These are phyloP conservation scores for Pharus latifolius DNA, from an alignment of 176 grass and related monocot genomes.

Conservation along the genomic window DNA sequence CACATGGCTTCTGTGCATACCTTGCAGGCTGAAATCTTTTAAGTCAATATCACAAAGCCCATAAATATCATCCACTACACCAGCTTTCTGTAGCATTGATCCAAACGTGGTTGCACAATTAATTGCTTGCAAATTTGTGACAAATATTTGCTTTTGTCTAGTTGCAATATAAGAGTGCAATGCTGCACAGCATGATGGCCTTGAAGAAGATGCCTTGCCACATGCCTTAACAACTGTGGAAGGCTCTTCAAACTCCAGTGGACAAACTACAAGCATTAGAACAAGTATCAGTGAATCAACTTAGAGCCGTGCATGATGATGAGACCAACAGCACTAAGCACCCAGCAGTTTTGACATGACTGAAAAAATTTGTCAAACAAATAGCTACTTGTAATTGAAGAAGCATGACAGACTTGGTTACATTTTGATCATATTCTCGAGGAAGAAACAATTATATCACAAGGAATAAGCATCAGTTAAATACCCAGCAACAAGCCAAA, in stretches of 20 bases:
- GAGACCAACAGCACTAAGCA: background rate
- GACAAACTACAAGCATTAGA: slow-evolving; percentile 59
- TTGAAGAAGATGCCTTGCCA: slow-evolving; percentile 46
- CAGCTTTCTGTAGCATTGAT: slow-evolving; percentile 86
- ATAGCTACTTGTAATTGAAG: background rate
- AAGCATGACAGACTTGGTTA: background rate
- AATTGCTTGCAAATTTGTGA: slow-evolving; percentile 98
- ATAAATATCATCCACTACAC: slow-evolving; percentile 64
- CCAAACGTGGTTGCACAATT: slow-evolving; percentile 95
- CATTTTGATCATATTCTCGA: too few species aligned
- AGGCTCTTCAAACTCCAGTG: slow-evolving; percentile 81
- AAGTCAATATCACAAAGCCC: slow-evolving; percentile 78
- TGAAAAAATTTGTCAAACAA: background rate
- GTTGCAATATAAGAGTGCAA: slow-evolving; percentile 68
- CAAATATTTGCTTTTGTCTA: slow-evolving; percentile 87
- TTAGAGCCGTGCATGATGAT: slow-evolving; percentile 1
- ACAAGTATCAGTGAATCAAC: slow-evolving; percentile 6
- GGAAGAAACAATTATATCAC: too few species aligned
- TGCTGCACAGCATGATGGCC: slow-evolving; percentile 46
- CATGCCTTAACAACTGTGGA: slow-evolving; percentile 70
- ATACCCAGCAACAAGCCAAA: background rate
- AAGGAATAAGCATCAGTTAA: background rate
- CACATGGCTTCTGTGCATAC: slow-evolving; percentile 33
- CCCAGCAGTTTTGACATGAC: background rate
- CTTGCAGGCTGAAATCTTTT: slow-evolving; percentile 97